These are phyloP conservation scores for Wickerhamomyces queroliae DNA, from an alignment of 805 yeast species.

Conservation along the genomic window DNA sequence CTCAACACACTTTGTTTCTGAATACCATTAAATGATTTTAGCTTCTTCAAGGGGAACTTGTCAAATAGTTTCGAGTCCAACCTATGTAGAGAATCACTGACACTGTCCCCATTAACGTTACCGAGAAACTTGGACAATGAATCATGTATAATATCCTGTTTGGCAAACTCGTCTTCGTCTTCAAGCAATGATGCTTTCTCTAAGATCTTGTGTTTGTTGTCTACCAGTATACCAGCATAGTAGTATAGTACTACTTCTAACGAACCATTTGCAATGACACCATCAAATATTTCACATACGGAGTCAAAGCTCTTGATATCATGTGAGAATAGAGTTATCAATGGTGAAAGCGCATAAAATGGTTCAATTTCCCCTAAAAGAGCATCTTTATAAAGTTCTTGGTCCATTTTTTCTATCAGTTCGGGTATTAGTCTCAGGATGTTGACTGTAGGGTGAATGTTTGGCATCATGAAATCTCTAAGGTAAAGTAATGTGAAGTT, in stretches of 20 bases:
- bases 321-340: slow-evolving; percentile 77
- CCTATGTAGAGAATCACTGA: slow-evolving; percentile 23
- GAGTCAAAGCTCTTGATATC: slow-evolving; percentile 45
- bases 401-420: slow-evolving; percentile 46
- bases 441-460: slow-evolving; percentile 57
- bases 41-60: slow-evolving; percentile 1
- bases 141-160: not conserved
- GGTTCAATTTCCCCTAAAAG: slow-evolving; percentile 43
- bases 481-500: slow-evolving; percentile 53
- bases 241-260: slow-evolving; percentile 51
- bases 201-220: slow-evolving; percentile 39
- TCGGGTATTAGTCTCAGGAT: slow-evolving; percentile 65
- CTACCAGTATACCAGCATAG: slow-evolving; percentile 49
- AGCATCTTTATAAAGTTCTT: slow-evolving; percentile 28
- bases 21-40: slow-evolving; percentile 8
- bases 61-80: slow-evolving; percentile 6
- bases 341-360: slow-evolving; percentile 66
- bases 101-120: slow-evolving; percentile 17
- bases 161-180: slow-evolving; percentile 7
- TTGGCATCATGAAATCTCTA: slow-evolving; percentile 81
- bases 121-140: slow-evolving; percentile 22
- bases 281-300: slow-evolving; percentile 63
- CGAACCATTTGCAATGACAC: slow-evolving; percentile 50
- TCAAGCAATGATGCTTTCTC: slow-evolving; percentile 20
- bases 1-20: slow-evolving; percentile 24